These are phyloP conservation scores for Phaeoacremonium minimum DNA, from an alignment of 2,329 filamentous ascomycete genomes.

Conservation along the genomic window DNA sequence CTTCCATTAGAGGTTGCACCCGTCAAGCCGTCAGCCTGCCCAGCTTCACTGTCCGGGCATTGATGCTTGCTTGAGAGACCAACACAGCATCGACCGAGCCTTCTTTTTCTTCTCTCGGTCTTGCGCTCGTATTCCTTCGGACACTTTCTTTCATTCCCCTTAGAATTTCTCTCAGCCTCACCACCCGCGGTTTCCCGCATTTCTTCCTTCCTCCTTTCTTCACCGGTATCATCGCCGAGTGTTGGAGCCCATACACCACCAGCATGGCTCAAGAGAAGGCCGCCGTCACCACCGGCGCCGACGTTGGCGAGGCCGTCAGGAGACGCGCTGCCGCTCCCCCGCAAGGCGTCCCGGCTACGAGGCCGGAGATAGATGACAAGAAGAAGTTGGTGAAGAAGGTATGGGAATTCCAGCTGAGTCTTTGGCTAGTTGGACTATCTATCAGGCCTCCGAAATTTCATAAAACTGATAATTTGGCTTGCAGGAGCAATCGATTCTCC, in stretches of 20 bases:
- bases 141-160: constrained; percentile 7
- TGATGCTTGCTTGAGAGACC: background rate
- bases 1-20: background rate
- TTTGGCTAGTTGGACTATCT: constrained; percentile 7
- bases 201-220: too few relatives aligned
- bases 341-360: constrained; percentile 25
- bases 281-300: constrained; percentile 56
- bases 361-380: constrained; percentile 50
- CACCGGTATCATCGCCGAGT: background rate
- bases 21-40: background rate
- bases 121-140: constrained; percentile 1
- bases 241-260: background rate
- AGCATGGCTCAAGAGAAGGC: constrained; percentile 37
- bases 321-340: constrained; percentile 44
- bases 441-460: too few relatives aligned
- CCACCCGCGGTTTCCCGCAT: too few relatives aligned
- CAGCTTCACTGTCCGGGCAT: background rate
- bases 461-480: constrained; percentile 15
- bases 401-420: background rate
- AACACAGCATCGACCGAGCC: background rate
- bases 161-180: background rate
- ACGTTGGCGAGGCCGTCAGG: constrained; percentile 51
- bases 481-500: constrained; percentile 52
- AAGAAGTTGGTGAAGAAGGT: constrained; percentile 58
- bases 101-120: background rate